phyloP scores from a whole-genome alignment of 352 stramenopile species.

The Phytophthora pluvialis region DNA sequence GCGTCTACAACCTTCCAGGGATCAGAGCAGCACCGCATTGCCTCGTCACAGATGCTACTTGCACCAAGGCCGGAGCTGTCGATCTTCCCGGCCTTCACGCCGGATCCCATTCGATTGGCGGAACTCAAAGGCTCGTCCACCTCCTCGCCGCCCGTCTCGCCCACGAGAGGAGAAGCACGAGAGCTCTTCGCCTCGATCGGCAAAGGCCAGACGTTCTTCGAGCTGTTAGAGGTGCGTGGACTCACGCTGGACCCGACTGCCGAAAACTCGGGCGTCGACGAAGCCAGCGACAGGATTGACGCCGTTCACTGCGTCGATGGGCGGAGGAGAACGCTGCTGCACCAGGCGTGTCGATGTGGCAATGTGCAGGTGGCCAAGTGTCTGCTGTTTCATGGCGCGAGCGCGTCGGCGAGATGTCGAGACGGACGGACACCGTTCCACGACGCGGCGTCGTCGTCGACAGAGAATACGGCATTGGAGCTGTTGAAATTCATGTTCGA shows the following conservation, averaged over 20 bases:
- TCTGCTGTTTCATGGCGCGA: constrained; percentile 62
- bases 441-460: constrained; percentile 48
- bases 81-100: constrained; percentile 36
- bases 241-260: constrained; percentile 12
- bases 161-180: constrained; percentile 14
- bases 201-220: constrained; percentile 32
- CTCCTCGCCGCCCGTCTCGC: constrained; percentile 24
- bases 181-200: constrained; percentile 38
- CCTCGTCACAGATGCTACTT: constrained; percentile 9
- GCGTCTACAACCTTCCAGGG: not conserved
- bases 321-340: constrained; percentile 65
- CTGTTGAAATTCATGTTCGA: constrained; percentile 59
- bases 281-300: constrained; percentile 27
- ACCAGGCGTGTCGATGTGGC: constrained; percentile 62
- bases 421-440: constrained; percentile 67
- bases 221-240: constrained; percentile 30
- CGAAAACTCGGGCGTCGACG: constrained; percentile 2
- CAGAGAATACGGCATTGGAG: constrained; percentile 33
- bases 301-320: constrained; percentile 56
- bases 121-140: constrained; percentile 21
- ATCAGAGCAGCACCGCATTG: constrained; percentile 1
- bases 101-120: constrained; percentile 19
- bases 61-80: constrained; percentile 18
- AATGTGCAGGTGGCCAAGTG: constrained; percentile 61
- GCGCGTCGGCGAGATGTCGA: constrained; percentile 45